Evolutionary conservation across 495 filamentous ascomycete genomes (phyloP).

Genomic region (Cercophora newfieldiana): DNA sequence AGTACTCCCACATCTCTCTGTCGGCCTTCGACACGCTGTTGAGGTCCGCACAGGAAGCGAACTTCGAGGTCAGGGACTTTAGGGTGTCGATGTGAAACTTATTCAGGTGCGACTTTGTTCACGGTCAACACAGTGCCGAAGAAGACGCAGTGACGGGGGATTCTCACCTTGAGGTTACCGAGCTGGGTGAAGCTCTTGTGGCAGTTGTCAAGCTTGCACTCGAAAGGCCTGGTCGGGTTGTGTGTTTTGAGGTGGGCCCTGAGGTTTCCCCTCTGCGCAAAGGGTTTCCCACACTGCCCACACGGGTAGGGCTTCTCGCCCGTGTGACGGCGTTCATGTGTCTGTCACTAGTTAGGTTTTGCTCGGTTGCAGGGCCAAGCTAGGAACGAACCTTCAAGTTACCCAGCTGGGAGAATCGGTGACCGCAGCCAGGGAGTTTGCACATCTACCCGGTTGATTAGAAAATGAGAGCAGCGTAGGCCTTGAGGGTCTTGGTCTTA

Average conservation of each 20-base stretch:
- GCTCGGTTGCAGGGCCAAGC: not conserved
- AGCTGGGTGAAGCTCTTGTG: constrained; percentile 84
- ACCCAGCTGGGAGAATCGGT: constrained; percentile 85
- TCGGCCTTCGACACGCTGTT: constrained; percentile 66
- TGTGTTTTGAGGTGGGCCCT: constrained; percentile 86
- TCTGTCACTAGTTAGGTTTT: constrained; percentile 12
- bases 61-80: constrained; percentile 68
- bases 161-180: constrained; percentile 84
- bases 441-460: constrained; percentile 54
- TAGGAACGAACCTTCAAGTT: constrained; percentile 76
- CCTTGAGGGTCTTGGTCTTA: constrained; percentile 47
- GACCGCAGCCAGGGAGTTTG: constrained; percentile 74
- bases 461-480: not conserved
- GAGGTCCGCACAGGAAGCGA: constrained; percentile 63
- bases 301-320: constrained; percentile 86
- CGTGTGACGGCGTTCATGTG: constrained; percentile 40
- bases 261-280: constrained; percentile 87
- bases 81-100: constrained; percentile 80
- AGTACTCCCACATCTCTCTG: constrained; percentile 82
- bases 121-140: not conserved
- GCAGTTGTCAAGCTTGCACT: constrained; percentile 78
- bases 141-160: not conserved
- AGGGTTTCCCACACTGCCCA: constrained; percentile 79
- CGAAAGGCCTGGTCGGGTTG: constrained; percentile 72
- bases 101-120: constrained; percentile 81